Evolutionary conservation across 2,329 filamentous ascomycete genomes (phyloP).

Genomic region (Hysterium pulicare): DNA sequence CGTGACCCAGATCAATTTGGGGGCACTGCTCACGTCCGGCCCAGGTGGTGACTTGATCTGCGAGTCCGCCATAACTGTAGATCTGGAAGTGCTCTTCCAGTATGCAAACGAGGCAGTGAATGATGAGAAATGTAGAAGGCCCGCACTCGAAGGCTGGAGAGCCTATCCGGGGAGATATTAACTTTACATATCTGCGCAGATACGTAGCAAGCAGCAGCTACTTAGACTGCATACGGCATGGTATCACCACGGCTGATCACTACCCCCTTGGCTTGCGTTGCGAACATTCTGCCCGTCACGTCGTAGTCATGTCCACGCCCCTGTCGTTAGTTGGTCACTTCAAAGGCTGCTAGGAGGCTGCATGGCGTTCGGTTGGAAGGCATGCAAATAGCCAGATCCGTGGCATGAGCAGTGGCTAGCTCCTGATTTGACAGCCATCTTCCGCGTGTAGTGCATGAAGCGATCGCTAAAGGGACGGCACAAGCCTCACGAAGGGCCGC

Average conservation of each 20-base stretch:
- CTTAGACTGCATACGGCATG: too few relatives aligned
- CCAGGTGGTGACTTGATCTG: conserved; percentile 2
- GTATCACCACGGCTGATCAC: background rate
- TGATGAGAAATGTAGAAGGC: too few relatives aligned
- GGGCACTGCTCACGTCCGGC: conserved; percentile 8
- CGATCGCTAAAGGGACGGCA: background rate
- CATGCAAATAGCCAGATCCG: background rate
- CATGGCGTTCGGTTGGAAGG: background rate
- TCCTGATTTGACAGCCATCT: background rate
- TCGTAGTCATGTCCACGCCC: background rate
- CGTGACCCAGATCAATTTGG: conserved; percentile 12
- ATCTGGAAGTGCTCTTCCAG: too few relatives aligned
- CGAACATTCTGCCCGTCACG: background rate
- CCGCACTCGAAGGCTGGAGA: too few relatives aligned
- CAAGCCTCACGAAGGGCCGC: background rate
- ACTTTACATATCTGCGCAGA: too few relatives aligned
- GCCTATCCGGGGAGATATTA: too few relatives aligned
- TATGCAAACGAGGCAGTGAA: too few relatives aligned
- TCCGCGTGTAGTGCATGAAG: background rate
- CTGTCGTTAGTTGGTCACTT: background rate
- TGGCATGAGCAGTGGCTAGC: too few relatives aligned
- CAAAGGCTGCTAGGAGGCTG: background rate
- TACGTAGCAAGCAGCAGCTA: too few relatives aligned
- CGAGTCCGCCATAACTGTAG: too few relatives aligned
- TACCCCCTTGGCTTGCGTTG: background rate